Base-by-base conservation (phyloP, 2,329 filamentous ascomycete genomes). In the Venturia nashicola region DNA sequence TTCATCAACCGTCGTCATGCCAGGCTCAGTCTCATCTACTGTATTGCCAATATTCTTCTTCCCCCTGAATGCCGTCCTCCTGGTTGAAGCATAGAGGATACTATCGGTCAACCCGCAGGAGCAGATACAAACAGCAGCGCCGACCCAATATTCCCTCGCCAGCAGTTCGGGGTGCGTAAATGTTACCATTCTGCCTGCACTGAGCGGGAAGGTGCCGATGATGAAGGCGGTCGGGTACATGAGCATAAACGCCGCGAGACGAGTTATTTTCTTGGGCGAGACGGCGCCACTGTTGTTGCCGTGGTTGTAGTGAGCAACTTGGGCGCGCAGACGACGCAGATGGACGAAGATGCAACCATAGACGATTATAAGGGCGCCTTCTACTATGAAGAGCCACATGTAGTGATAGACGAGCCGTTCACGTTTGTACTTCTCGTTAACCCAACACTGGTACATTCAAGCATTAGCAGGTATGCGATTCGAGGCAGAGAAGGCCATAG, bases 191-290 rank as follows among this genome's bases (percentile, higher is more conserved):
- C 84, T 80, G n/a, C 83, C 82, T 0, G 80, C 75, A 1, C 86
- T 85, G 1, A 90, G 77, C 0, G 87, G 87, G 0, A 86, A 78
- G 0, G 86, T 89, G 67, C 87, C 84, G 20, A 86, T 65, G 2
- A 87, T 78, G 71, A 89, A 89, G 65, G 87, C 85, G 66, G 85
- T 71, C 0, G 87, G 86, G 66, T 89, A 89, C 40, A 88, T 76
- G 54, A 88, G 72, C 80, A 83, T 83, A 61, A 61, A 57, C 18
- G 39, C 36, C 2, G 40, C 61, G 11, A 62, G 61, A 20, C 43
- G 51, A 43, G 51, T 57, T 12, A 57, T 40, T 16, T 55, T 63
- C 48, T 14, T 12, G 23, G 40, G 18, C 20, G 54, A 46, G 27
- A 43, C 40, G 54, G 61, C 18, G 23, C 18, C 20, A 39, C n/a